phyloP scores from a whole-genome alignment of 352 stramenopile species.

The Peronosclerospora sorghi region DNA sequence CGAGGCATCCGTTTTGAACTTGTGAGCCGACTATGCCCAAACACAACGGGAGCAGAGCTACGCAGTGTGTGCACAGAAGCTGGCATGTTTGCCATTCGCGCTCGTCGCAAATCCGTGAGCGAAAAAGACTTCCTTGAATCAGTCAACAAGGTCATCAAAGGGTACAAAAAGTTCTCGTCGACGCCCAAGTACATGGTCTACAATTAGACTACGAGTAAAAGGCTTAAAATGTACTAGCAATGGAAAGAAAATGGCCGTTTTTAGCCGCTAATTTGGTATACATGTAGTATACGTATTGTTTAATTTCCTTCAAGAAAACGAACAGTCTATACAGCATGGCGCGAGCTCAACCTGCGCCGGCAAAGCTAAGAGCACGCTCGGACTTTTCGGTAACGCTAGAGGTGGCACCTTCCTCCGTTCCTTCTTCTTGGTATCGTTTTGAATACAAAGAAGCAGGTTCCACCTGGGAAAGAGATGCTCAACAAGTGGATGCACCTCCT shows the following conservation, averaged over 20 bases:
- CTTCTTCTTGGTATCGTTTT: constrained; percentile 37
- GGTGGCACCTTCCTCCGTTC: constrained; percentile 21
- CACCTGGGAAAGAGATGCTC: constrained; percentile 23
- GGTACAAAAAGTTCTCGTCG: constrained; percentile 99
- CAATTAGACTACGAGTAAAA: constrained; percentile 61
- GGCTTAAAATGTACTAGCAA: too few relatives aligned
- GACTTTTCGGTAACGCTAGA: constrained; percentile 77
- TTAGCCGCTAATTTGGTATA: constrained; percentile 2
- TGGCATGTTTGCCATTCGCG: constrained; percentile 98
- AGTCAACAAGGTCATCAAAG: constrained; percentile 99
- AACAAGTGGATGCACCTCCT: constrained; percentile 29
- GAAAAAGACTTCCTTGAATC: constrained; percentile 99
- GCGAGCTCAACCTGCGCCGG: constrained; percentile 26
- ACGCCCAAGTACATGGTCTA: constrained; percentile 99
- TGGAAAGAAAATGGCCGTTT: background rate
- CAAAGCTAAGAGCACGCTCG: constrained; percentile 60
- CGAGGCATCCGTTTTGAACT: constrained; percentile 98
- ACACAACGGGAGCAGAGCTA: constrained; percentile 97
- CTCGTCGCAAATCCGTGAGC: constrained; percentile 95
- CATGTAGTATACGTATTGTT: background rate
- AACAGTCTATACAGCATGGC: constrained; percentile 1
- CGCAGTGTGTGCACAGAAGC: constrained; percentile 97
- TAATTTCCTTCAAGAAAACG: background rate
- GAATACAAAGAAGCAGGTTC: constrained; percentile 60
- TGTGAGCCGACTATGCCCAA: constrained; percentile 95